Evolutionary conservation across 1,284 basidiomycete species (phyloP).

Genomic region (Tetrapyrgos nigripes): DNA sequence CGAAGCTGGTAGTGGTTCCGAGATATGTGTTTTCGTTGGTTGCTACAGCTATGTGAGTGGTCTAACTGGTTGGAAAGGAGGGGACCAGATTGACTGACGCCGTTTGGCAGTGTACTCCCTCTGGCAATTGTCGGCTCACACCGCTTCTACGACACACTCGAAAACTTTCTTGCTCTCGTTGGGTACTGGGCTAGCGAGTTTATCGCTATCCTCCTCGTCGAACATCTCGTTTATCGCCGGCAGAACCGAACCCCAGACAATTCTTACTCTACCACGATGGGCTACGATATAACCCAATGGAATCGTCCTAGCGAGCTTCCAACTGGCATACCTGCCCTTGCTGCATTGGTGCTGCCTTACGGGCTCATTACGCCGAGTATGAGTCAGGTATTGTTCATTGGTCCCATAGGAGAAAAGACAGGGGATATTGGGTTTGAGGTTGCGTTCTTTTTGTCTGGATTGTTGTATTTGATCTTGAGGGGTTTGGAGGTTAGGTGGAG

Average conservation of each 20-base stretch:
- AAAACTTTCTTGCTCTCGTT: slow-evolving; percentile 74
- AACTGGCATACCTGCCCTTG: slow-evolving; percentile 59
- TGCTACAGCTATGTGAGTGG: slow-evolving; percentile 80
- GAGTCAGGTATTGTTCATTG: slow-evolving; percentile 76
- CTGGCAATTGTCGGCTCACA: too few species aligned
- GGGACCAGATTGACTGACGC: too few species aligned
- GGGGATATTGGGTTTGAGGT: slow-evolving; percentile 84
- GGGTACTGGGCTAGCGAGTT: slow-evolving; percentile 76
- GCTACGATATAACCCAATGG: slow-evolving; percentile 66
- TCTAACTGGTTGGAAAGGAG: too few species aligned
- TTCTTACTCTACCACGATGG: too few species aligned
- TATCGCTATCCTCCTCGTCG: slow-evolving; percentile 62
- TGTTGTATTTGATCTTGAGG: slow-evolving; percentile 67
- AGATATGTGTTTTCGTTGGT: too few species aligned
- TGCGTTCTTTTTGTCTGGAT: slow-evolving; percentile 59
- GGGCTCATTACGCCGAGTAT: too few species aligned
- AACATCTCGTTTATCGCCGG: slow-evolving; percentile 74
- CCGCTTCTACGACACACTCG: too few species aligned
- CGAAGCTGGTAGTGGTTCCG: slow-evolving; percentile 71
- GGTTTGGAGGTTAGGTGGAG: too few species aligned
- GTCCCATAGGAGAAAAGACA: slow-evolving; percentile 67
- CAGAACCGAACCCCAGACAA: slow-evolving; percentile 54
- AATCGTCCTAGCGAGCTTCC: slow-evolving; percentile 62
- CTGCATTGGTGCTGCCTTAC: too few species aligned
- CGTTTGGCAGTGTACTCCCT: too few species aligned